A percentile compares a stretch with the other conserved stretches of the same genome.
Evolutionary conservation across 768 basidiomycete genomes (phyloP).

Genomic region (Boletellus emodensis): DNA sequence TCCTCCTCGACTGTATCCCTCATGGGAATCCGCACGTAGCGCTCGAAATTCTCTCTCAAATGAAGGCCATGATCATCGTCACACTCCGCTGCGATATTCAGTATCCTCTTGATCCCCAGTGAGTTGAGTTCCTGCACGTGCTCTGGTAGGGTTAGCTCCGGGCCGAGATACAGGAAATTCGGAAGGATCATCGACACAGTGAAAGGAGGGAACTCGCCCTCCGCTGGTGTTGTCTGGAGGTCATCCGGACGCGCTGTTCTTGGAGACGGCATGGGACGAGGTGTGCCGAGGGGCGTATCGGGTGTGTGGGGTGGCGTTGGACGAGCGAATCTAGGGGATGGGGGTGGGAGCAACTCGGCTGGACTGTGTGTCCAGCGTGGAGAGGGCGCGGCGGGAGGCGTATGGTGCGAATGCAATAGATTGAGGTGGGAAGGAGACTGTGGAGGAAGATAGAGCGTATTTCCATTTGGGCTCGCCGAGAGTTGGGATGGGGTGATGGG

Average conservation of each 20-base stretch:
- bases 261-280: conserved; percentile 42
- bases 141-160: conserved; percentile 70
- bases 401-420: conserved; percentile 56
- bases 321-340: conserved; percentile 20
- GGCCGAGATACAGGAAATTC: conserved; percentile 85
- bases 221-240: conserved; percentile 16
- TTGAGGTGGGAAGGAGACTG: conserved; percentile 60
- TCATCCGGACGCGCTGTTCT: conserved; percentile 59
- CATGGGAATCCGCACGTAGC: conserved; percentile 87
- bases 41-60: conserved; percentile 69
- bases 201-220: conserved; percentile 62
- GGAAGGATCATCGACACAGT: conserved; percentile 89
- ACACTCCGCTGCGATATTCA: conserved; percentile 92
- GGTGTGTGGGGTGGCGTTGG: conserved; percentile 38
- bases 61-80: conserved; percentile 75
- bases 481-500: conserved; percentile 38
- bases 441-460: conserved; percentile 24
- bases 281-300: conserved; percentile 33
- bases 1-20: conserved; percentile 95
- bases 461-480: conserved; percentile 17
- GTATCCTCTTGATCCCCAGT: conserved; percentile 79
- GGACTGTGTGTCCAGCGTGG: conserved; percentile 35
- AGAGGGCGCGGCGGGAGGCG: conserved; percentile 47
- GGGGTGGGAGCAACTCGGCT: conserved; percentile 39
- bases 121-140: conserved; percentile 72